A percentile compares a stretch with the other conserved stretches of the same genome.
These are phyloP conservation scores for Candida boleticola DNA, from an alignment of 805 yeast species.

Conservation along the genomic window DNA sequence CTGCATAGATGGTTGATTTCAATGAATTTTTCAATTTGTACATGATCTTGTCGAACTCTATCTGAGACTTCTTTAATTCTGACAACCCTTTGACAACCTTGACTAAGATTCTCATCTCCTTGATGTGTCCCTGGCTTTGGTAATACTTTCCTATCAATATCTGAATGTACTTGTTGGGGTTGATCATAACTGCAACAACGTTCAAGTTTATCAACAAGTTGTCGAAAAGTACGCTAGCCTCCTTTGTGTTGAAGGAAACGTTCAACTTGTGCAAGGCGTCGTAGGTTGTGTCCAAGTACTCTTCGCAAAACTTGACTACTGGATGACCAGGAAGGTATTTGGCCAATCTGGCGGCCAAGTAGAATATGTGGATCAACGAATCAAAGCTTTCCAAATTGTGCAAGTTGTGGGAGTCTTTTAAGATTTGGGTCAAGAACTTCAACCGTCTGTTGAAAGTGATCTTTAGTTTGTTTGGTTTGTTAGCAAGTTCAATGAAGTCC, in stretches of 20 bases:
- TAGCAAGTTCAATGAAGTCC: slow-evolving; percentile 31
- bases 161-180: slow-evolving; percentile 29
- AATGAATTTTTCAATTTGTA: slow-evolving; percentile 20
- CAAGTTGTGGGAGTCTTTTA: slow-evolving; percentile 26
- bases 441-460: slow-evolving; percentile 36
- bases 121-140: slow-evolving; percentile 20
- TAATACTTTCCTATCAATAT: slow-evolving; percentile 21
- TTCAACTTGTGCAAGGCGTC: slow-evolving; percentile 17
- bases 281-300: slow-evolving; percentile 32
- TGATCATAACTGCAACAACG: slow-evolving; percentile 34
- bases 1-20: slow-evolving; percentile 24
- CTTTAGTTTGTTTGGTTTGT: slow-evolving; percentile 28
- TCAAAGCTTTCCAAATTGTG: slow-evolving; percentile 33
- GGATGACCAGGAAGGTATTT: slow-evolving; percentile 20
- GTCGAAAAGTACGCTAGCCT: slow-evolving; percentile 16
- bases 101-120: slow-evolving; percentile 23
- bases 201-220: slow-evolving; percentile 26
- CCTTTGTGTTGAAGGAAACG: slow-evolving; percentile 13
- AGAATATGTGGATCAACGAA: slow-evolving; percentile 32
- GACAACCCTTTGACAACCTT: slow-evolving; percentile 31
- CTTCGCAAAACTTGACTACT: slow-evolving; percentile 26
- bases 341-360: slow-evolving; percentile 33
- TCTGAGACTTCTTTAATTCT: slow-evolving; percentile 19
- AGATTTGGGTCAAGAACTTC: slow-evolving; percentile 25
- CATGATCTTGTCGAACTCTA: slow-evolving; percentile 23